Base-by-base conservation (phyloP, 345 rosid genomes). In the Populus nigra region DNA sequence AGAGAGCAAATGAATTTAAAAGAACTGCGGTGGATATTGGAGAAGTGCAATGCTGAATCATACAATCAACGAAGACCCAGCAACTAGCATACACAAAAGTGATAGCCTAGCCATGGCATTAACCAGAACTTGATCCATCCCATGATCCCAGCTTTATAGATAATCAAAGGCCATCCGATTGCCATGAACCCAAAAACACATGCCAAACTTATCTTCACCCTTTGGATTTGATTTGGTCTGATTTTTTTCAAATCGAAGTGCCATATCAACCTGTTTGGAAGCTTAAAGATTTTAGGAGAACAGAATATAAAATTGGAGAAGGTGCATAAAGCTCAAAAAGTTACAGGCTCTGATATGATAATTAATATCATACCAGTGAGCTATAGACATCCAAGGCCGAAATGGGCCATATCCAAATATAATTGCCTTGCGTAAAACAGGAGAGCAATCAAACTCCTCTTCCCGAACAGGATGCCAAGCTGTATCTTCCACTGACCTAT, bases 71-170 rank as follows among this genome's bases (percentile, higher is more conserved):
- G 25, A 57, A 78, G 18, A 73, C 25, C 25, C 1, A 36, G 57
- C 39, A 77, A 77, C 68, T 20, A 74, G 49, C 67, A 68, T 85
- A 92, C 97, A 97, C 98, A 94, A 77, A 94, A 94, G 88, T 90
- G 97, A 83, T 90, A 94, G 81, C 97, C 97, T 77, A 94, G 74
- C 95, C 98, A 96, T 11, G 99, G 98, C 99, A 93, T 93, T 76
- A 90, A 78, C 99, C 97, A 93, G 86, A 85, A 93, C 77, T 96
- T 93, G 47, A 93, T 83, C 97, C 98, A 95, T 78, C 98, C 98
- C 87, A n/a, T n/a, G n/a, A n/a, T n/a, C n/a, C n/a, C n/a, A n/a
- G n/a, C n/a, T n/a, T n/a, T n/a, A n/a, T n/a, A n/a, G n/a, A n/a
- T n/a, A n/a, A n/a, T n/a, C n/a, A n/a, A n/a, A n/a, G n/a, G n/a